Evolutionary conservation across 2,329 filamentous ascomycete species (phyloP).

Genomic region (Ophiostoma piceae): DNA sequence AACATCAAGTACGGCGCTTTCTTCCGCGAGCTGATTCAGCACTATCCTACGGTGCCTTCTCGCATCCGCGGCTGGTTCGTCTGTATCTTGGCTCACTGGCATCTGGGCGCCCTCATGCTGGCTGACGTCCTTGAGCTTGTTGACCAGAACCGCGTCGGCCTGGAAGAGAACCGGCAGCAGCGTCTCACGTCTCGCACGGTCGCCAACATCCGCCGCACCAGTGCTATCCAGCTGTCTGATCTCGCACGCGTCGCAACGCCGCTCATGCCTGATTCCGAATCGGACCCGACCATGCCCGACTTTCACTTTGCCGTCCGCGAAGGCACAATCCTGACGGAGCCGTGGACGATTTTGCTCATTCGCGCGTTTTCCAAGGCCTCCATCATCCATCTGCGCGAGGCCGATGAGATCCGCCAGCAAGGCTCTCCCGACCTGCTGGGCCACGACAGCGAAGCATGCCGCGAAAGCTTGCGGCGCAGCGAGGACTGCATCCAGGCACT

Average conservation of each 20-base stretch:
- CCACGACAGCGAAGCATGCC: slow-evolving; percentile 26
- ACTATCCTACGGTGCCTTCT: slow-evolving; percentile 46
- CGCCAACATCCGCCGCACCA: slow-evolving; percentile 39
- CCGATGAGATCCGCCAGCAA: slow-evolving; percentile 31
- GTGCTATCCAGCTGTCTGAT: slow-evolving; percentile 44
- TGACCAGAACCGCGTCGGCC: slow-evolving; percentile 38
- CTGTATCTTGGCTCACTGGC: slow-evolving; percentile 53
- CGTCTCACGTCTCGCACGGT: slow-evolving; percentile 36
- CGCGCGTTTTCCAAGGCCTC: slow-evolving; percentile 48
- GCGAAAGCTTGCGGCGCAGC: slow-evolving; percentile 36
- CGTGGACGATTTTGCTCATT: slow-evolving; percentile 54
- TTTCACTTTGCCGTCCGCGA: slow-evolving; percentile 52
- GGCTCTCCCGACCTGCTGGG: slow-evolving; percentile 30
- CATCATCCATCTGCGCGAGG: slow-evolving; percentile 36
- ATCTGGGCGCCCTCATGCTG: slow-evolving; percentile 50
- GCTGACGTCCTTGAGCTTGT: slow-evolving; percentile 50
- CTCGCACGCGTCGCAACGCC: slow-evolving; percentile 44
- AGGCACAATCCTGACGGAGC: slow-evolving; percentile 54
- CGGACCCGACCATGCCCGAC: slow-evolving; percentile 35
- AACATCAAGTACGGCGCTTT: slow-evolving; percentile 47
- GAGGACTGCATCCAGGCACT: slow-evolving; percentile 49
- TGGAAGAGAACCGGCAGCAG: slow-evolving; percentile 29
- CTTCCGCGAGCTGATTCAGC: slow-evolving; percentile 46
- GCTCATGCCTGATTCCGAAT: slow-evolving; percentile 6
- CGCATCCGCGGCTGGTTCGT: slow-evolving; percentile 57